phyloP scores from a whole-genome alignment of 1,284 basidiomycete genomes.

The Wolfiporia cocos region DNA sequence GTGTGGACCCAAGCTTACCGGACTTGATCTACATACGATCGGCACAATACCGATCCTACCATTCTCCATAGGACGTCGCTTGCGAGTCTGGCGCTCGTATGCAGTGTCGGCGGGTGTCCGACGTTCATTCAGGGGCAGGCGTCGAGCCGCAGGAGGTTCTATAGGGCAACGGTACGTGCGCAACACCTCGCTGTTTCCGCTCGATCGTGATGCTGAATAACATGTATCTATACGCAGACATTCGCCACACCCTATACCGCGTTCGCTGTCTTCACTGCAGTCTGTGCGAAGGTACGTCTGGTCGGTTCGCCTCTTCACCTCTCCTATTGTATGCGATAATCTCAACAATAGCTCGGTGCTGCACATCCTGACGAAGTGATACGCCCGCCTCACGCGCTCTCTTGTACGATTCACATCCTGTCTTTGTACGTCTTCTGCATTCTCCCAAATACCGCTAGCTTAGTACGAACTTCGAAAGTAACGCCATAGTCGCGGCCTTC shows the following conservation, averaged over 20 bases:
- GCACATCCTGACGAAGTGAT: slow-evolving; percentile 18
- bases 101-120: slow-evolving; percentile 15
- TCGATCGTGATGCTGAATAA: background rate
- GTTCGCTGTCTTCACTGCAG: slow-evolving; percentile 16
- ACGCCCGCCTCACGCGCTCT: slow-evolving; percentile 18
- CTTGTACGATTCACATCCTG: slow-evolving; percentile 20
- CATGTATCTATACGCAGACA: slow-evolving; percentile 5
- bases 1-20: slow-evolving; percentile 10
- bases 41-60: slow-evolving; percentile 3
- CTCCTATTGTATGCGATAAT: background rate
- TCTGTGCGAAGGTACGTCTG: slow-evolving; percentile 16
- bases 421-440: slow-evolving; percentile 11
- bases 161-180: background rate
- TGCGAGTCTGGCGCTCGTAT: slow-evolving; percentile 14
- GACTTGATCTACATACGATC: background rate
- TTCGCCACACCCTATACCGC: slow-evolving; percentile 16
- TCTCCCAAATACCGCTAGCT: too few species aligned
- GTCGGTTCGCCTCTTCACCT: background rate
- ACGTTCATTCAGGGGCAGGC: slow-evolving; percentile 5
- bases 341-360: slow-evolving; percentile 12
- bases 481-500: too few species aligned
- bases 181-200: background rate
- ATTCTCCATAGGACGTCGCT: slow-evolving; percentile 11
- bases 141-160: background rate
- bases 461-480: too few species aligned